Conservation (phyloP, 495 filamentous ascomycete genomes). For the Penicillium diatomitis region DNA sequence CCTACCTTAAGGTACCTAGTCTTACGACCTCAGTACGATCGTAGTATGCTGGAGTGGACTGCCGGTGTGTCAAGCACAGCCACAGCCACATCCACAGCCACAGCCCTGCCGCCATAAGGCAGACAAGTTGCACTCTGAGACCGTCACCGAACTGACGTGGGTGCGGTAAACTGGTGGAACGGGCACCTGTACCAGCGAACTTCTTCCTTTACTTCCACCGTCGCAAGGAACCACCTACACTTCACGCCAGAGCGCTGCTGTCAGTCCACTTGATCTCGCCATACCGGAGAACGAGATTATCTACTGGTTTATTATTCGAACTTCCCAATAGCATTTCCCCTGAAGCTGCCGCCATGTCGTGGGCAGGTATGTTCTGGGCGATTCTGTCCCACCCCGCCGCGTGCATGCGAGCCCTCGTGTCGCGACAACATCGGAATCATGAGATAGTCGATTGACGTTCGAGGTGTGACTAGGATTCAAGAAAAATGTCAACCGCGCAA, state of each 20-base stretch:
- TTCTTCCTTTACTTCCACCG: neutral
- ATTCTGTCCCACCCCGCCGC: too few species aligned
- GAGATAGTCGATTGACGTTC: too few species aligned
- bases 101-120: neutral
- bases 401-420: too few species aligned
- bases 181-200: neutral
- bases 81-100: slow-evolving; percentile 14
- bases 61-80: slow-evolving; percentile 3
- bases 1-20: too few species aligned
- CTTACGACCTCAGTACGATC: too few species aligned
- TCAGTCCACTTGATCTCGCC: too few species aligned
- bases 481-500: slow-evolving; percentile 97
- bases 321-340: neutral
- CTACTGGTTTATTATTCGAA: too few species aligned
- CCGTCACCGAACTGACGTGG: slow-evolving; percentile 1
- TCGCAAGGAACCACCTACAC: neutral
- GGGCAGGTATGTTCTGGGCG: slow-evolving; percentile 43
- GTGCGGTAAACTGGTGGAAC: neutral
- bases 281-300: neutral
- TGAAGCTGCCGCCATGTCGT: slow-evolving; percentile 45
- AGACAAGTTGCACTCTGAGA: slow-evolving; percentile 1
- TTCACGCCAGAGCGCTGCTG: too few species aligned
- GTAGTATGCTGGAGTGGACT: too few species aligned
- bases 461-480: slow-evolving; percentile 65
- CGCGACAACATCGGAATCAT: too few species aligned